These are phyloP conservation scores for Fusarium sp. DNA, from an alignment of 2,329 filamentous ascomycete species.

Conservation along the genomic window DNA sequence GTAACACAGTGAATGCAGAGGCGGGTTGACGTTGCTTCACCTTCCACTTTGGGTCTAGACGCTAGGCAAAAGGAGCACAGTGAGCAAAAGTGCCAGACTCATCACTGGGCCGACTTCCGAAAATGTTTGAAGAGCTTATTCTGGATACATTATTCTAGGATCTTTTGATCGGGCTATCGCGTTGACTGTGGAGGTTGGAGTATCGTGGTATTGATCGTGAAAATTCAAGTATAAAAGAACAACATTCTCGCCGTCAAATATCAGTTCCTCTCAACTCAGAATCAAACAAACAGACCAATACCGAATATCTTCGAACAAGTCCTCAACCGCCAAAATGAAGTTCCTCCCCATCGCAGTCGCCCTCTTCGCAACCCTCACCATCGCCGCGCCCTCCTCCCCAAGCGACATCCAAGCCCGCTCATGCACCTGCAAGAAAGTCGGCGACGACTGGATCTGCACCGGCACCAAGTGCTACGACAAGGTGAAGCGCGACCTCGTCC, in stretches of 20 bases:
- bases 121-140: neutral
- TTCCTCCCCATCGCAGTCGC: constrained; percentile 4
- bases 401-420: neutral
- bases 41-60: neutral
- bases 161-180: constrained; percentile 19
- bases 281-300: neutral
- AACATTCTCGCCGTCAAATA: fast-evolving
- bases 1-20: neutral
- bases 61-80: neutral
- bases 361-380: constrained; percentile 21
- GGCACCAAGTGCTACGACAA: constrained; percentile 1
- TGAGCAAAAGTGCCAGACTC: constrained; percentile 22
- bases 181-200: neutral
- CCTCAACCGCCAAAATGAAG: constrained; percentile 13
- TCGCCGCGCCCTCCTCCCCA: constrained; percentile 3
- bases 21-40: neutral
- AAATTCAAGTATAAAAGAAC: neutral
- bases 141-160: neutral
- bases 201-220: neutral
- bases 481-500: neutral
- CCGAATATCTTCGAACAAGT: fast-evolving
- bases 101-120: constrained; percentile 18
- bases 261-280: no score
- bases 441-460: constrained; percentile 2
- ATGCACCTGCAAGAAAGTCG: constrained; percentile 15